phyloP scores from a whole-genome alignment of 2,329 filamentous ascomycete genomes.

The Clonostachys rosea region DNA sequence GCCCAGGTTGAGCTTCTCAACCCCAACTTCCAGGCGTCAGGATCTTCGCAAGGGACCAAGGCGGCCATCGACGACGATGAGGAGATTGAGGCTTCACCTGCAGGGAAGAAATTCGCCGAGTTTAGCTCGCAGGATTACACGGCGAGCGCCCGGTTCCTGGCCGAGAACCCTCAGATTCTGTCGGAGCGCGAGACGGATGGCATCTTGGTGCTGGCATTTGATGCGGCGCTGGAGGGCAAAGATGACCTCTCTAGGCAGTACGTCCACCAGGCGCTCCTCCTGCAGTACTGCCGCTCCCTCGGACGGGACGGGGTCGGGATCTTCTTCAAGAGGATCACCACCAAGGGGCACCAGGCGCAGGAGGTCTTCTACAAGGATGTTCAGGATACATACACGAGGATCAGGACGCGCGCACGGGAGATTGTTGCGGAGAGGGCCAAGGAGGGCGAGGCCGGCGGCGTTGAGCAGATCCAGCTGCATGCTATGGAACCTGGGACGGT shows the following conservation, averaged over 20 bases:
- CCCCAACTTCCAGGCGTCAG: conserved; percentile 38
- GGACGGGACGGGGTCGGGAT: conserved; percentile 74
- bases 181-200: conserved; percentile 86
- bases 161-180: conserved; percentile 72
- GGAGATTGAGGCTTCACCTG: conserved; percentile 68
- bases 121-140: conserved; percentile 75
- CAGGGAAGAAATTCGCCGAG: conserved; percentile 76
- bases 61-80: conserved; percentile 59
- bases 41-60: not conserved
- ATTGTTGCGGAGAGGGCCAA: conserved; percentile 53
- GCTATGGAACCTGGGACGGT: conserved; percentile 90
- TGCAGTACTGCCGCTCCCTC: conserved; percentile 92
- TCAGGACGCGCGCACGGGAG: conserved; percentile 71
- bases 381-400: conserved; percentile 78
- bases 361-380: conserved; percentile 93
- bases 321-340: conserved; percentile 96
- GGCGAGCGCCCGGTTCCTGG: conserved; percentile 70
- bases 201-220: conserved; percentile 86
- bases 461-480: conserved; percentile 96
- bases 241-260: conserved; percentile 77
- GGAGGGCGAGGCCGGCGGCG: conserved; percentile 55
- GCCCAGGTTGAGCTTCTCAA: conserved; percentile 72
- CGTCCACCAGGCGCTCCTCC: conserved; percentile 85
- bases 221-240: conserved; percentile 72
- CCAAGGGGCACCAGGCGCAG: conserved; percentile 81